A percentile compares a stretch with the other conserved stretches of the same genome.
phyloP scores from a whole-genome alignment of 2,329 filamentous ascomycete genomes.

The Talaromyces albobiverticillius region DNA sequence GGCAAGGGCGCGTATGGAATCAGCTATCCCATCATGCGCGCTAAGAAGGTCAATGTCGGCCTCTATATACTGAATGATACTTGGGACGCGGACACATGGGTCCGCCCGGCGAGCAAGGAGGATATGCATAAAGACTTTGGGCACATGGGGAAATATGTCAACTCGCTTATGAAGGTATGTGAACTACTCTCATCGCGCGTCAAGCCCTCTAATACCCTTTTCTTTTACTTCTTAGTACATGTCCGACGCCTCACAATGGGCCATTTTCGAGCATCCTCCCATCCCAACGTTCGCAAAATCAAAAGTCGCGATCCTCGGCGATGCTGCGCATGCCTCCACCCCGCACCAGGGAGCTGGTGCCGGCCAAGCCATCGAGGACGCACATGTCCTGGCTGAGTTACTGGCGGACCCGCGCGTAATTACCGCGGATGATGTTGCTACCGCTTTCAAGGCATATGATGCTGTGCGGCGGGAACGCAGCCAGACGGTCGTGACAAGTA shows the following conservation, averaged over 20 bases:
- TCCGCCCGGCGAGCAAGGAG: constrained; percentile 27
- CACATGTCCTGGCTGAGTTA: constrained; percentile 40
- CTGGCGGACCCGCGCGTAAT: constrained; percentile 40
- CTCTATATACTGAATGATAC: constrained; percentile 25
- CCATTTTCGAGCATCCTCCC: constrained; percentile 33
- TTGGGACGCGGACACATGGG: constrained; percentile 31
- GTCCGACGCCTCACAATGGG: constrained; percentile 29
- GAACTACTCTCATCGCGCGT: background rate
- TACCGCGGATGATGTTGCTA: constrained; percentile 33
- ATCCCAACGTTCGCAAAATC: constrained; percentile 30
- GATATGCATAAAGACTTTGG: constrained; percentile 27
- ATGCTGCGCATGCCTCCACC: constrained; percentile 39
- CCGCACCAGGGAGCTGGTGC: constrained; percentile 39
- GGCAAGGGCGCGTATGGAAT: constrained; percentile 30
- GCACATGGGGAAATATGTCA: constrained; percentile 28
- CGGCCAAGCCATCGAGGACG: constrained; percentile 35
- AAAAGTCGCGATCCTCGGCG: constrained; percentile 32
- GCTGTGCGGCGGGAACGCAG: constrained; percentile 47
- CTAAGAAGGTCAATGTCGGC: constrained; percentile 31
- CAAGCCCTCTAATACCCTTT: background rate
- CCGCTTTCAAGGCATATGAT: constrained; percentile 53
- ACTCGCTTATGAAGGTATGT: constrained; percentile 27
- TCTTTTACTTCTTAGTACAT: too few relatives aligned
- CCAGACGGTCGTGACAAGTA: constrained; percentile 52
- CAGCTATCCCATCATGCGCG: constrained; percentile 33